Conservation (phyloP, 176 grass and related monocot genomes). For the Rhynchospora tenuis region DNA sequence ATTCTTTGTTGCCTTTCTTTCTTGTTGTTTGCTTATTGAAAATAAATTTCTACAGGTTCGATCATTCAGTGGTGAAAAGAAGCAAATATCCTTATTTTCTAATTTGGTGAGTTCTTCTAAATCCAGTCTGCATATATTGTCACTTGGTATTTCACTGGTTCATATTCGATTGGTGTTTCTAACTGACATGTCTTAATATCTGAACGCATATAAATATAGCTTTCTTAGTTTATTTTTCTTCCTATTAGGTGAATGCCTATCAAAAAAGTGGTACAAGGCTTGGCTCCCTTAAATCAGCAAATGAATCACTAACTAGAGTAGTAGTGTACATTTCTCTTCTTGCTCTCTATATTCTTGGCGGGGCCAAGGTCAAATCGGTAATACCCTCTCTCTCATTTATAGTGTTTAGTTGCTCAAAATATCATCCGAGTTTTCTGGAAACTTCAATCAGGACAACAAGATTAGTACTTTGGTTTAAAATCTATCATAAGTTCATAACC, state of each 20-base stretch:
- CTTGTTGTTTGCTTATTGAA: slow-evolving; percentile 26
- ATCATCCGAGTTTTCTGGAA: neutral
- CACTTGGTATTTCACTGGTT: neutral
- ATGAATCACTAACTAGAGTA: slow-evolving; percentile 84
- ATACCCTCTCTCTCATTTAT: neutral
- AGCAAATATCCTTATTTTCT: slow-evolving; percentile 81
- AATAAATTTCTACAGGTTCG: slow-evolving; percentile 54
- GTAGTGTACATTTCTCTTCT: slow-evolving; percentile 90
- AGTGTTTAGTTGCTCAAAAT: neutral
- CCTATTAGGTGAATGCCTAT: slow-evolving; percentile 61
- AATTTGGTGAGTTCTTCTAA: slow-evolving; percentile 54
- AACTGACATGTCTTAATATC: neutral
- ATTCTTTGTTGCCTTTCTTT: neutral
- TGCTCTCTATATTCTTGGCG: slow-evolving; percentile 83
- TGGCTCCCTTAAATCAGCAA: slow-evolving; percentile 85
- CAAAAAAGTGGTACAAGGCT: slow-evolving; percentile 86
- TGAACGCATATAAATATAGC: neutral
- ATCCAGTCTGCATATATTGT: neutral
- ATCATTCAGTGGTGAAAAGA: slow-evolving; percentile 86
- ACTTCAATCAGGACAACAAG: neutral
- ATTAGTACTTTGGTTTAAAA: neutral
- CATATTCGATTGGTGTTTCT: slow-evolving; percentile 1
- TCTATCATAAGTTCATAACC: neutral
- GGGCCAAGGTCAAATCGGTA: slow-evolving; percentile 91
- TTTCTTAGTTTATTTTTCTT: slow-evolving; percentile 10